Percentiles rank a stretch among this genome's conserved stretches.
These are phyloP conservation scores for Clitoria ternatea DNA, from an alignment of 306 rosid species.

Conservation along the genomic window DNA sequence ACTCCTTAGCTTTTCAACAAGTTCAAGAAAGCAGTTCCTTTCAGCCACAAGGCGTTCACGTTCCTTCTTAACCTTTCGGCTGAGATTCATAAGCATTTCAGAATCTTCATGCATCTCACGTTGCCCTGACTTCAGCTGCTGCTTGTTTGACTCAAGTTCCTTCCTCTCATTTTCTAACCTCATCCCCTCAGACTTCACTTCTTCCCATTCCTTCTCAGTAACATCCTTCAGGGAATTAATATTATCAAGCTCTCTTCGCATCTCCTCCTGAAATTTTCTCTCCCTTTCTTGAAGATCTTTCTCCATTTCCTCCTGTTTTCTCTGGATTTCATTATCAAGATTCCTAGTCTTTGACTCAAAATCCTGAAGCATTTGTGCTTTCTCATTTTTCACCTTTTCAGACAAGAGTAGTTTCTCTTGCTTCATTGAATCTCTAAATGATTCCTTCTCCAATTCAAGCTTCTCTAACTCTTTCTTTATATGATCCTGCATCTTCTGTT, in stretches of 20 bases:
- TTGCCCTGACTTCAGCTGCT: constrained; percentile 53
- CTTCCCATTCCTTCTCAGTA: constrained; percentile 64
- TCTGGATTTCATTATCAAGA: constrained; percentile 63
- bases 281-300: constrained; percentile 48
- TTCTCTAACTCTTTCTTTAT: constrained; percentile 56
- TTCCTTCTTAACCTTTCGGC: constrained; percentile 71
- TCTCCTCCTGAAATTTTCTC: constrained; percentile 65
- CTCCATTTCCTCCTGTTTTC: constrained; percentile 53
- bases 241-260: constrained; percentile 51
- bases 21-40: constrained; percentile 50
- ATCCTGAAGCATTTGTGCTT: constrained; percentile 49
- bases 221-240: constrained; percentile 51
- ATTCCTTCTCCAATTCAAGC: constrained; percentile 70
- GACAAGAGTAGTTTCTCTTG: constrained; percentile 54
- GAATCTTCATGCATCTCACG: constrained; percentile 72
- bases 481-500: constrained; percentile 44
- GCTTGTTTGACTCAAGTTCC: constrained; percentile 53
- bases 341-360: constrained; percentile 56
- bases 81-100: constrained; percentile 63
- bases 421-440: constrained; percentile 52
- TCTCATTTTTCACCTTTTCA: constrained; percentile 54
- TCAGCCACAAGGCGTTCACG: constrained; percentile 66
- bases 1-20: constrained; percentile 73
- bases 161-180: constrained; percentile 54
- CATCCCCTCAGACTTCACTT: constrained; percentile 46